A percentile compares a stretch with the other conserved stretches of the same genome.
phyloP scores from a whole-genome alignment of 306 rosid species.

The Ormosia emarginata region DNA sequence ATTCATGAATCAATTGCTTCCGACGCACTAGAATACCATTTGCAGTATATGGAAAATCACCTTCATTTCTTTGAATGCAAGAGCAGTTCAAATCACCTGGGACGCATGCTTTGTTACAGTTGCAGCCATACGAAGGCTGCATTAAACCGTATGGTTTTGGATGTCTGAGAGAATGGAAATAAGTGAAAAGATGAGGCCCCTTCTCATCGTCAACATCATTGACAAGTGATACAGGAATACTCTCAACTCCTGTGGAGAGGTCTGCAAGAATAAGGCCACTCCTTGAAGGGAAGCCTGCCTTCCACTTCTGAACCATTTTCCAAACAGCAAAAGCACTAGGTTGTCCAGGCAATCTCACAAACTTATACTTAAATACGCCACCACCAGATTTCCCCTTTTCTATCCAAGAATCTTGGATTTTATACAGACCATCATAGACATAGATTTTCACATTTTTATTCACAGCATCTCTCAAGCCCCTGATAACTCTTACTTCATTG shows the following conservation, averaged over 20 bases:
- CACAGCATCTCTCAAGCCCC: constrained; percentile 45
- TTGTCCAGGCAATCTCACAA: constrained; percentile 61
- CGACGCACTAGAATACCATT: constrained; percentile 53
- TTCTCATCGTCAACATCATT: constrained; percentile 61
- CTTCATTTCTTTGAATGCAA: constrained; percentile 56
- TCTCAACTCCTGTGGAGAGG: constrained; percentile 54
- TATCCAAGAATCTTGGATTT: constrained; percentile 52
- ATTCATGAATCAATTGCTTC: constrained; percentile 56
- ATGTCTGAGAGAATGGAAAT: constrained; percentile 41
- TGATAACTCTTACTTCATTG: constrained; percentile 60
- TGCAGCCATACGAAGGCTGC: constrained; percentile 43
- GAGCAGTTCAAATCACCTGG: constrained; percentile 59
- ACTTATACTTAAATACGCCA: constrained; percentile 60
- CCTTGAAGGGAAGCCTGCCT: constrained; percentile 31
- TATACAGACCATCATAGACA: constrained; percentile 67
- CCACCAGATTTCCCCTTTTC: constrained; percentile 57
- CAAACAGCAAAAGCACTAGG: constrained; percentile 45
- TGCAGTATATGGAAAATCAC: constrained; percentile 54
- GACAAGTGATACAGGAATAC: constrained; percentile 55
- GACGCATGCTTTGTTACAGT: constrained; percentile 43
- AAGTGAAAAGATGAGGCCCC: constrained; percentile 52
- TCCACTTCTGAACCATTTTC: constrained; percentile 55
- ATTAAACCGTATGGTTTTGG: constrained; percentile 30
- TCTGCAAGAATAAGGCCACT: constrained; percentile 52
- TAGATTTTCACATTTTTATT: constrained; percentile 45